Evolutionary conservation across 495 filamentous ascomycete genomes (phyloP), one percentile per base, ranked within the genome.

Genomic region (Aspergillus coremiiformis): DNA sequence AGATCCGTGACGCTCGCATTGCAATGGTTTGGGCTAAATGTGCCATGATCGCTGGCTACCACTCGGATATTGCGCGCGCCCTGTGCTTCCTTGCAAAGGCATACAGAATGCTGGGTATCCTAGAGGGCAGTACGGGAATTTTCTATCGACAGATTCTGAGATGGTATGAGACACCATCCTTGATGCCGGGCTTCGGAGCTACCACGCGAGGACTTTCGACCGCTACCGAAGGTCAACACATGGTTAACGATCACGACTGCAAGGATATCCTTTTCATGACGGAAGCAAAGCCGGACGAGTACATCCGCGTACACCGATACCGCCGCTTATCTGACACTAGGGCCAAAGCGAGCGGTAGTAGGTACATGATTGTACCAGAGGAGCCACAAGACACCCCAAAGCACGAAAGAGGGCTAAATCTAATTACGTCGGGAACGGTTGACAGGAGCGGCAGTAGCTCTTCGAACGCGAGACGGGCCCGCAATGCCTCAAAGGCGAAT

Each of bases 51-150:
- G 55, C 53, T 11, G 53, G 27, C 3, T 47, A 47, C 19, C 59
- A 62, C 32, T 56, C 53, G 1, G 59, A 62, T 17, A 4, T 59
- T 8, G 59, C 50, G 0, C 53, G 59, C 14, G 51, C 56, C 5
- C 7, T 44, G 1, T 47, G 39, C 27, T 62, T 62, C 42, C 50
- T 62, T 1, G 9, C 14, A 5, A 45, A 39, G 12, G 53, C 53
- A 9, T 44, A 30, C 20, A 33, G 30, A 17, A 27, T 48, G 1
- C 21, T 15, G 8, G 24, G 17, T 5, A 11, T 47, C 2, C 47
- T 49, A 4, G 46, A 53, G 30, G 49, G 56, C 1, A n/a, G 23
- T 0, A 35, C 10, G 14, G 47, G 56, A 12, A 5, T 6, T 4
- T 11, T 49, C 39, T 52, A 52, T 19, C 42, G n/a, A 22, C 44